Base-by-base conservation (phyloP, 106 monocot genomes). In the Chionographis japonica region DNA sequence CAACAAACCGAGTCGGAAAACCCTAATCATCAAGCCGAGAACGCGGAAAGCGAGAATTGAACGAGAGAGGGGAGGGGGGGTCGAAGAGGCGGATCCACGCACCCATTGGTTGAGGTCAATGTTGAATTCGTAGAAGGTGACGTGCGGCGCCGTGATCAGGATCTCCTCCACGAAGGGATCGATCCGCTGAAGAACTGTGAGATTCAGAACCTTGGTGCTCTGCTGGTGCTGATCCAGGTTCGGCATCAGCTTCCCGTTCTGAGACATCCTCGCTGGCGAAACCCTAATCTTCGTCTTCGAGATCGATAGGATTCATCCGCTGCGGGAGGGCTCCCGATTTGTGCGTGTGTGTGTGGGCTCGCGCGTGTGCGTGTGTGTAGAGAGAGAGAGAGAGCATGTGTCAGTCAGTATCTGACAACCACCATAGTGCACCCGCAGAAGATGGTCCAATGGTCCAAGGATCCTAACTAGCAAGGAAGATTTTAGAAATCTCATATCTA, bases 31-130 rank as follows among this genome's bases (percentile, higher is more conserved):
- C 15, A 58, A 27, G 27, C 27, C 0, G 27, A 27, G 27, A 27
- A 27, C 27, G 27, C 27, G 27, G 27, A 27, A 46, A 18, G 14
- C 6, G 40, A 63, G n/a, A 62, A 62, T 37, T 15, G 10, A 63
- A 40, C 27, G 27, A 27, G 27, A 27, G 27, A 27, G 27, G 1
- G 13, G 8, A 4, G 6, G 35, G 9, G 46, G 9, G 5, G 46
- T 46, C 46, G 15, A 68, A 16, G 37, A 3, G 8, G 14, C 4
- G 9, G 8, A 10, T 6, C 9, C 8, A 46, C 27, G 61, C 37
- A 82, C 82, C 82, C 82, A 82, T 68, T 82, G 82, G 65, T 73
- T 82, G 40, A 68, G 73, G 17, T 82, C 82, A 69, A 82, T 73
- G 74, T 69, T 82, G 82, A 82, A 82, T 56, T 82, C 69, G 73